Conservation (phyloP, 352 stramenopile species). For the Thraustochytrium striatum region DNA sequence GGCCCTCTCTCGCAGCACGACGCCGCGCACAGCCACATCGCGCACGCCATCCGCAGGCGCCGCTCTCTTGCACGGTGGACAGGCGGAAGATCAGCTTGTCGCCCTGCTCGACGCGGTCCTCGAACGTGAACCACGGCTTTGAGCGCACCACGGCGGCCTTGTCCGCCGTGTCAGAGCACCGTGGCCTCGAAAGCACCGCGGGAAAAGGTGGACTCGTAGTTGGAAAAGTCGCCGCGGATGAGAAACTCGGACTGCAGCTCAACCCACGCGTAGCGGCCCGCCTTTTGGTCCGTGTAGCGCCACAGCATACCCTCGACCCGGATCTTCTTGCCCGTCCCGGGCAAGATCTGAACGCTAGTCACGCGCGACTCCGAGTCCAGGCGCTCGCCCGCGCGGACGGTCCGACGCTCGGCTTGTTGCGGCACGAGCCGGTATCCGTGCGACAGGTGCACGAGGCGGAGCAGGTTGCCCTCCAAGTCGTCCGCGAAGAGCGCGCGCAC, state of each 20-base stretch:
- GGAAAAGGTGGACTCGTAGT: conserved; percentile 71
- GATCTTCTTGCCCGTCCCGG: conserved; percentile 69
- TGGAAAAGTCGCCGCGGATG: conserved; percentile 69
- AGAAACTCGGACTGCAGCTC: conserved; percentile 74
- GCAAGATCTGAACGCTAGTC: conserved; percentile 67
- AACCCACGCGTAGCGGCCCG: conserved; percentile 50
- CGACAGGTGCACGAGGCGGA: conserved; percentile 73
- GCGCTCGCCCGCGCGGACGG: conserved; percentile 66
- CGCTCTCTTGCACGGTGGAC: conserved; percentile 35
- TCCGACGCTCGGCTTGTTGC: conserved; percentile 43
- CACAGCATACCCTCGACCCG: conserved; percentile 59
- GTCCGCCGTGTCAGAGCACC: conserved; percentile 43
- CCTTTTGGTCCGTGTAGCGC: not conserved
- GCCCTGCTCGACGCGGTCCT: not conserved
- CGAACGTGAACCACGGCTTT: conserved; percentile 53
- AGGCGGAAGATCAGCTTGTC: conserved; percentile 27
- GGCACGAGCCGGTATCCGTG: conserved; percentile 70
- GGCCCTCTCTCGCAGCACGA: not conserved
- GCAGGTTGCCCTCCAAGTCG: conserved; percentile 71
- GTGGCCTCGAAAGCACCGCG: conserved; percentile 57
- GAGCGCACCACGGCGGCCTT: conserved; percentile 31
- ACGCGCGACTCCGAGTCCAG: conserved; percentile 70
- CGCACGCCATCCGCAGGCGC: not conserved
- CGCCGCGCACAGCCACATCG: not conserved
- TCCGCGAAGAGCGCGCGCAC: conserved; percentile 75